Percentiles rank a stretch among this genome's conserved stretches.
These are phyloP conservation scores for Ustilago bromivora DNA, from an alignment of 1,284 basidiomycete genomes.

Conservation along the genomic window DNA sequence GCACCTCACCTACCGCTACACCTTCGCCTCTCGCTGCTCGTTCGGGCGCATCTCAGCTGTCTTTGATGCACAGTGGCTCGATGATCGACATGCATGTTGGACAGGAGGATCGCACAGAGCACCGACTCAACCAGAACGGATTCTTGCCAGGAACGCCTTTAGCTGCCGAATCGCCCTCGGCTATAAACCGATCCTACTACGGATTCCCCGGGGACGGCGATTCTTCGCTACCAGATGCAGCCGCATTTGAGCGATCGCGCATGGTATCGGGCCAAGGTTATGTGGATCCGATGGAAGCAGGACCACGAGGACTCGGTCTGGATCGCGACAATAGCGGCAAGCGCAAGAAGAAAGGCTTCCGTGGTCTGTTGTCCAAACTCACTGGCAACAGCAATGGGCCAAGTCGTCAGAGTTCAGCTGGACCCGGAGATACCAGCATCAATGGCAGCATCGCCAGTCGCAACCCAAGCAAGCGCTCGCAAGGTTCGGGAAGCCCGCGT, in stretches of 20 bases:
- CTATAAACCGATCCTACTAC: slow-evolving; percentile 52
- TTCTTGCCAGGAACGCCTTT: slow-evolving; percentile 53
- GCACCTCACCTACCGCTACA: slow-evolving; percentile 45
- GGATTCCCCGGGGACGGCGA: slow-evolving; percentile 61
- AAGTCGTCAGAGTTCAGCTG: slow-evolving; percentile 24
- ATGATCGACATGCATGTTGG: slow-evolving; percentile 72
- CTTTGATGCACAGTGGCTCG: slow-evolving; percentile 69
- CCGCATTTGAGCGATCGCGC: slow-evolving; percentile 36
- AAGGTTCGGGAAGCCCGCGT: slow-evolving; percentile 40
- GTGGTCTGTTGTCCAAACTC: slow-evolving; percentile 55
- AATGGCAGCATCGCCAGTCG: slow-evolving; percentile 54
- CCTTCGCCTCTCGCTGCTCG: slow-evolving; percentile 38
- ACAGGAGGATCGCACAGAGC: slow-evolving; percentile 57
- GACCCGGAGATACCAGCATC: slow-evolving; percentile 18
- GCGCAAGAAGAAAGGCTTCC: slow-evolving; percentile 59
- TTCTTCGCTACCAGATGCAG: slow-evolving; percentile 34
- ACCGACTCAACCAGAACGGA: slow-evolving; percentile 56
- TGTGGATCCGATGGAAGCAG: slow-evolving; percentile 47
- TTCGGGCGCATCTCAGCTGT: slow-evolving; percentile 58
- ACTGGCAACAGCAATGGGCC: slow-evolving; percentile 33
- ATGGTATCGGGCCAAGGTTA: slow-evolving; percentile 48
- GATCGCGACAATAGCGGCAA: slow-evolving; percentile 33
- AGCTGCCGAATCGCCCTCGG: slow-evolving; percentile 40
- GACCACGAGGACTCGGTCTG: slow-evolving; percentile 35
- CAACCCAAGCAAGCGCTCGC: slow-evolving; percentile 49